These are phyloP conservation scores for Fusarium sp. DNA, from an alignment of 2,329 filamentous ascomycete genomes.

Conservation along the genomic window DNA sequence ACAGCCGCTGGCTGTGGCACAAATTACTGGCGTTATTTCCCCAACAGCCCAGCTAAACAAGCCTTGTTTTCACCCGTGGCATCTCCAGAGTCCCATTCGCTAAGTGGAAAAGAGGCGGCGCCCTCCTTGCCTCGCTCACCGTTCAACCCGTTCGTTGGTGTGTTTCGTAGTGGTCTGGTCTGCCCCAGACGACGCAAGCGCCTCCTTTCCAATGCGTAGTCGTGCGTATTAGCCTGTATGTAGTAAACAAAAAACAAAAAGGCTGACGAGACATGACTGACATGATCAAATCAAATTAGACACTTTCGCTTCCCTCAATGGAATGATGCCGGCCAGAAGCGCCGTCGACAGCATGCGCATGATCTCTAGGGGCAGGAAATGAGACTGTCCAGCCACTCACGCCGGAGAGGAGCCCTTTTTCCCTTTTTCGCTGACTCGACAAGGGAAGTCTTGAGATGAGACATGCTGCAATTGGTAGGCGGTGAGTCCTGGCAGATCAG, in stretches of 20 bases:
- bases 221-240: background rate
- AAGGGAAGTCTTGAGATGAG: background rate
- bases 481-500: conserved; percentile 6
- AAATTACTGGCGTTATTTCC: background rate
- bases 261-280: background rate
- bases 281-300: conserved; percentile 22
- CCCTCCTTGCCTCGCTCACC: conserved; percentile 16
- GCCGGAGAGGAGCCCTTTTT: background rate
- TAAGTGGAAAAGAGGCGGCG: conserved; percentile 12
- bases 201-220: conserved; percentile 17
- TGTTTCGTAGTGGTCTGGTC: conserved; percentile 14
- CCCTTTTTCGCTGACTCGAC: conserved; percentile 16
- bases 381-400: conserved; percentile 24
- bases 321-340: conserved; percentile 12
- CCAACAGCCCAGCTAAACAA: conserved; percentile 1
- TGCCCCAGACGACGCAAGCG: conserved; percentile 18
- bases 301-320: conserved; percentile 27
- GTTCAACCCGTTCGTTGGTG: conserved; percentile 25
- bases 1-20: conserved; percentile 5
- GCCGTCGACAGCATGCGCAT: conserved; percentile 5
- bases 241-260: background rate
- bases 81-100: conserved; percentile 14
- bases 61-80: background rate
- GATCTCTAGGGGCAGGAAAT: conserved; percentile 26
- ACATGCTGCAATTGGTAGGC: background rate